Percentiles rank a stretch among this genome's conserved stretches.
These are phyloP conservation scores for Fragaria iinumae DNA, from an alignment of 306 rosid genomes.

Conservation along the genomic window DNA sequence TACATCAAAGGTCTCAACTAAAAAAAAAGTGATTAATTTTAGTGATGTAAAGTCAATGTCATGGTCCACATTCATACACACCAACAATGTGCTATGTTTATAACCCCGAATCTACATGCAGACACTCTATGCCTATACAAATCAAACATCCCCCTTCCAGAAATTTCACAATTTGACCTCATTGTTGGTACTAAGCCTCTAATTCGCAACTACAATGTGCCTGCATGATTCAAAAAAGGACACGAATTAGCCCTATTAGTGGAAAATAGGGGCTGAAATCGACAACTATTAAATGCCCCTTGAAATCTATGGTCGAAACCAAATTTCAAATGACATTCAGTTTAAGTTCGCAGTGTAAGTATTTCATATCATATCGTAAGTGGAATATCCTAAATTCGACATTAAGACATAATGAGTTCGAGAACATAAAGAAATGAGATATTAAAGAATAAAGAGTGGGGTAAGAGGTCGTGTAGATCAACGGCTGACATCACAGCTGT, in stretches of 20 bases:
- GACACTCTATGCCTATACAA: background rate
- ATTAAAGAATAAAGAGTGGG: constrained; percentile 6
- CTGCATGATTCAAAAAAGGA: background rate
- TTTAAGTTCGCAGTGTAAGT: rapidly evolving
- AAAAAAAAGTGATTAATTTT: background rate
- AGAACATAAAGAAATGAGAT: background rate
- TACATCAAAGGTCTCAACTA: constrained; percentile 19
- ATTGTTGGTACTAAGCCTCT: background rate
- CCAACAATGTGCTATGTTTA: background rate
- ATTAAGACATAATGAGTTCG: no score
- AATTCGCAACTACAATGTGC: background rate
- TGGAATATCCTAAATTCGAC: background rate
- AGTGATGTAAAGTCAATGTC: constrained; percentile 16
- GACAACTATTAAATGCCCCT: no score
- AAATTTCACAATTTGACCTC: background rate
- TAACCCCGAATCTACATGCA: background rate
- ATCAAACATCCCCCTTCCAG: background rate
- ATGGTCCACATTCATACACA: constrained; percentile 9
- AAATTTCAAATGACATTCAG: background rate
- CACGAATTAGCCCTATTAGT: background rate
- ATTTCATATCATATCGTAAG: background rate
- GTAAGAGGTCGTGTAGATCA: background rate
- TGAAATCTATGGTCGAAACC: background rate
- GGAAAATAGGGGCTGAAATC: background rate
- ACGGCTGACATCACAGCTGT: constrained; percentile 2